Conservation (phyloP, 106 monocot species). For the Acanthochlamys bracteata region DNA sequence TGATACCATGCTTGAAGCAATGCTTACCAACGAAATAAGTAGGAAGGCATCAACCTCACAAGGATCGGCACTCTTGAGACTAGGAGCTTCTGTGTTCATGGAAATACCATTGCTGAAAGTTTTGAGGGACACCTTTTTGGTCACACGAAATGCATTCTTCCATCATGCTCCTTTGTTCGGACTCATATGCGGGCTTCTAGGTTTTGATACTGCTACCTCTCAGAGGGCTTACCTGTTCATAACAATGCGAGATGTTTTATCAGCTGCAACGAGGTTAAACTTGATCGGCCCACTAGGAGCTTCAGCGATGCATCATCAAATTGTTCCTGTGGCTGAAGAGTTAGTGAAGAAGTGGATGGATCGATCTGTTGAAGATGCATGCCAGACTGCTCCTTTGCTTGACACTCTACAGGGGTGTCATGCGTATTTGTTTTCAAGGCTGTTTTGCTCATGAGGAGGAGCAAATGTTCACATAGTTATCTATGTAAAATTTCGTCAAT, state of each 20-base stretch:
- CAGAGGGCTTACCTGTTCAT: conserved; percentile 76
- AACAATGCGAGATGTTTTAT: conserved; percentile 75
- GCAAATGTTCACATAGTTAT: background rate
- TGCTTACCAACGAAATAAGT: conserved; percentile 75
- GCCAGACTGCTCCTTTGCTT: conserved; percentile 73
- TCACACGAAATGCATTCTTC: conserved; percentile 28
- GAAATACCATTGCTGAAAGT: conserved; percentile 48
- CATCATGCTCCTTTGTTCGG: conserved; percentile 94
- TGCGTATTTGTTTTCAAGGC: conserved; percentile 66
- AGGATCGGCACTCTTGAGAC: conserved; percentile 80
- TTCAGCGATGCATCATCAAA: conserved; percentile 67
- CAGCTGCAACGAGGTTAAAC: conserved; percentile 86
- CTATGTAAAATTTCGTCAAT: background rate
- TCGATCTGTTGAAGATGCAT: conserved; percentile 54
- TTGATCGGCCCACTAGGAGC: conserved; percentile 83
- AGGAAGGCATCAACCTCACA: conserved; percentile 79
- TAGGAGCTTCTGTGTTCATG: conserved; percentile 64
- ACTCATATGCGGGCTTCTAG: conserved; percentile 63
- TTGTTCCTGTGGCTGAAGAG: conserved; percentile 46
- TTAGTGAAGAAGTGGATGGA: conserved; percentile 74
- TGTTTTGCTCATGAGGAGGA: conserved; percentile 68
- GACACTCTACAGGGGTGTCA: conserved; percentile 84
- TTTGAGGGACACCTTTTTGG: conserved; percentile 34
- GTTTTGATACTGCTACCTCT: conserved; percentile 46
- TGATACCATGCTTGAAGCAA: conserved; percentile 64